A percentile compares a stretch with the other conserved stretches of the same genome.
Conservation (phyloP, 2,329 filamentous ascomycete species). For the Cordyceps tenuipes region DNA sequence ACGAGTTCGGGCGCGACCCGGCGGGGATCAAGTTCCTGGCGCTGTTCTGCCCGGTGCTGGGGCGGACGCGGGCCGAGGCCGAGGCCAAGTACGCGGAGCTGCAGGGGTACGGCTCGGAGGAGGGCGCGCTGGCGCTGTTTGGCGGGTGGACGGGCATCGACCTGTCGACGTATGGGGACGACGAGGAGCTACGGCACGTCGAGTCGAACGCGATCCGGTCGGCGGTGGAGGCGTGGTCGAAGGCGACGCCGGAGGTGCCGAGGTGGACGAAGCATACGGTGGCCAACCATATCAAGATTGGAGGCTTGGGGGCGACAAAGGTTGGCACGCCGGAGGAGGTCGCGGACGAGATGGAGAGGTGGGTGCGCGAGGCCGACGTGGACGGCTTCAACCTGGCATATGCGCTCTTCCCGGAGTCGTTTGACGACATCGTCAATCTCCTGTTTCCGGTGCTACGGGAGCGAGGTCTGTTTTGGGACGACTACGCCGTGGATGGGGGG, state of each 20-base stretch:
- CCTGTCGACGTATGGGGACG: slow-evolving; percentile 50
- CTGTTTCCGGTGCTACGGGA: slow-evolving; percentile 53
- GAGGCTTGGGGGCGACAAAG: slow-evolving; percentile 22
- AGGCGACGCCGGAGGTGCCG: slow-evolving; percentile 21
- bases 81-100: slow-evolving; percentile 41
- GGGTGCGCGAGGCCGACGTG: slow-evolving; percentile 46
- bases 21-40: slow-evolving; percentile 52
- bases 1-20: slow-evolving; percentile 43
- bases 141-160: slow-evolving; percentile 62
- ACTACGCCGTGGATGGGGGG: slow-evolving; percentile 34
- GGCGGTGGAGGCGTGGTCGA: slow-evolving; percentile 40
- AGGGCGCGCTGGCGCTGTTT: slow-evolving; percentile 56
- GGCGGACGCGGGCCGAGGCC: slow-evolving; percentile 51
- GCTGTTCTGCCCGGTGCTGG: slow-evolving; percentile 50
- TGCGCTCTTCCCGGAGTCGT: slow-evolving; percentile 45
- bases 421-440: slow-evolving; percentile 57
- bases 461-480: slow-evolving; percentile 49
- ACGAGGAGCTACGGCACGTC: slow-evolving; percentile 55
- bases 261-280: slow-evolving; percentile 29
- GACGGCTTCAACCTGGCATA: slow-evolving; percentile 44
- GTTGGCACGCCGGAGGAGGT: slow-evolving; percentile 24
- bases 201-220: slow-evolving; percentile 52
- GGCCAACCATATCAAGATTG: slow-evolving; percentile 26
- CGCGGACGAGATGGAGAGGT: slow-evolving; percentile 26
- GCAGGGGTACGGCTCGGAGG: slow-evolving; percentile 46